Evolutionary conservation across 768 basidiomycete genomes (phyloP).

Genomic region (Strobilomyces confusus): DNA sequence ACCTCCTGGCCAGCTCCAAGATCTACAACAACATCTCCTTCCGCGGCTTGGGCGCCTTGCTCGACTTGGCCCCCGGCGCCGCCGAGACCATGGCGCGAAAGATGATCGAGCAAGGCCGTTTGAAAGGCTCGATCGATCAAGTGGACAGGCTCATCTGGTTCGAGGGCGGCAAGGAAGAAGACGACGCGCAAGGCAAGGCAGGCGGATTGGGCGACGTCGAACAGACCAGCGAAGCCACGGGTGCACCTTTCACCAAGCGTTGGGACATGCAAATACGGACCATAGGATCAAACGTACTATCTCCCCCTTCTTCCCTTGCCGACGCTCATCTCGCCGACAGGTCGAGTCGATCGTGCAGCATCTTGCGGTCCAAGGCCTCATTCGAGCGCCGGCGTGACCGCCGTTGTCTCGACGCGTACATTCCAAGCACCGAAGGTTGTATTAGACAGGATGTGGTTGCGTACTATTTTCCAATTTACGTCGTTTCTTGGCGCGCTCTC

Average conservation of each 20-base stretch:
- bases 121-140: conserved; percentile 93
- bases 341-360: conserved; percentile 87
- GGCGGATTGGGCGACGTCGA: conserved; percentile 88
- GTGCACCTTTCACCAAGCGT: conserved; percentile 84
- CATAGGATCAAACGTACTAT: conserved; percentile 78
- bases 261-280: conserved; percentile 95
- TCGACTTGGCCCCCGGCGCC: conserved; percentile 86
- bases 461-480: conserved; percentile 55
- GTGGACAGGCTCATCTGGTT: conserved; percentile 94
- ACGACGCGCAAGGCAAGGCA: conserved; percentile 90
- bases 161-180: conserved; percentile 80
- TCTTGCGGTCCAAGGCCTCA: conserved; percentile 66
- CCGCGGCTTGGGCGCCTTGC: conserved; percentile 82
- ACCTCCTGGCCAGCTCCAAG: conserved; percentile 92
- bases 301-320: not conserved
- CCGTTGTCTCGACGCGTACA: conserved; percentile 10
- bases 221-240: conserved; percentile 83
- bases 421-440: conserved; percentile 18
- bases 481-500: conserved; percentile 80
- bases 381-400: conserved; percentile 33
- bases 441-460: conserved; percentile 36
- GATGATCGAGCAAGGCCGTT: conserved; percentile 97
- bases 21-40: conserved; percentile 99
- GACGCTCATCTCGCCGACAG: conserved; percentile 35
- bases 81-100: conserved; percentile 97